These are phyloP conservation scores for Dovyalis caffra DNA, from an alignment of 345 rosid species.

Conservation along the genomic window DNA sequence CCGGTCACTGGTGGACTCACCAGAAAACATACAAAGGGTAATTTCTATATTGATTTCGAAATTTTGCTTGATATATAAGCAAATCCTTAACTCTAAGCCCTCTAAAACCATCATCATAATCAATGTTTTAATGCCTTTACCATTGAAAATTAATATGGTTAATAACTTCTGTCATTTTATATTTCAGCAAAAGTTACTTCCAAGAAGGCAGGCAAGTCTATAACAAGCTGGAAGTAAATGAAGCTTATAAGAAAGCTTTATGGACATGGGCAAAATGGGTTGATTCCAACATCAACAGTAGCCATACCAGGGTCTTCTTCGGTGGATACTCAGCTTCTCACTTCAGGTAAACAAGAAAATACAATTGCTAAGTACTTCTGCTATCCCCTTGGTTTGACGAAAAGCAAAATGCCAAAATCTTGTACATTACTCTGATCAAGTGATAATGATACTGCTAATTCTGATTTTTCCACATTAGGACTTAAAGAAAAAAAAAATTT, in stretches of 20 bases:
- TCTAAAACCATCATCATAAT: neutral
- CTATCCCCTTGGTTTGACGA: neutral
- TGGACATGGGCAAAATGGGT: conserved; percentile 77
- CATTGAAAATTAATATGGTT: neutral
- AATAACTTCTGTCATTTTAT: neutral
- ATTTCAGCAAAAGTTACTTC: conserved; percentile 53
- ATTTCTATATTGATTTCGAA: neutral
- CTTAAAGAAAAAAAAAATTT: too few species aligned
- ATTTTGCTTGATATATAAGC: neutral
- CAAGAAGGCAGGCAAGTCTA: conserved; percentile 66
- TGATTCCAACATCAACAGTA: conserved; percentile 55
- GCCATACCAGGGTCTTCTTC: conserved; percentile 59
- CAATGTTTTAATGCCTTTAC: neutral
- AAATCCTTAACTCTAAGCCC: neutral
- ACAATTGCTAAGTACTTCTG: neutral
- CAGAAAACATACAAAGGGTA: conserved; percentile 51
- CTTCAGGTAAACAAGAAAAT: conserved; percentile 40
- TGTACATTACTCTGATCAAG: too few species aligned
- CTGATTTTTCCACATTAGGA: neutral
- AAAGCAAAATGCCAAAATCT: too few species aligned
- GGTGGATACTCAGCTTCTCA: conserved; percentile 81
- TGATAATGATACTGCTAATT: neutral
- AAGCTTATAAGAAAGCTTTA: conserved; percentile 64
- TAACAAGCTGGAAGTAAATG: conserved; percentile 44
- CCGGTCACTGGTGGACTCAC: conserved; percentile 82